Evolutionary conservation across 2,329 filamentous ascomycete species (phyloP).

Genomic region (Exophiala alcalophila): DNA sequence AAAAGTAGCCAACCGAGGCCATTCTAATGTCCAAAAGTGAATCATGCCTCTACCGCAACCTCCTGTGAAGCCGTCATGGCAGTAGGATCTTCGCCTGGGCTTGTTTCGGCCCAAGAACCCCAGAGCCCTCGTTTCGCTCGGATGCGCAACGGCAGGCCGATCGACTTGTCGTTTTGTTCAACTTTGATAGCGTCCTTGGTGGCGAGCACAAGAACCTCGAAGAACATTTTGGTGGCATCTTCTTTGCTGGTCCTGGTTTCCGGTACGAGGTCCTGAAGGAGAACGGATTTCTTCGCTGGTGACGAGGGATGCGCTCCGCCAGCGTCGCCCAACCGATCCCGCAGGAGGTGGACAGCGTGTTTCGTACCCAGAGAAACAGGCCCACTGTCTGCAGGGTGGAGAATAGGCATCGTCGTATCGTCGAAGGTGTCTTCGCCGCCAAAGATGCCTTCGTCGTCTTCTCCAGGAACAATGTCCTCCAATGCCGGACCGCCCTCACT

Average conservation of each 20-base stretch:
- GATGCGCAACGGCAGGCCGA: slow-evolving; percentile 79
- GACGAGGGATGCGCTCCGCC: slow-evolving; percentile 66
- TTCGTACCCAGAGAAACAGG: slow-evolving; percentile 89
- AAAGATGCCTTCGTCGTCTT: slow-evolving; percentile 48
- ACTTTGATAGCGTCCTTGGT: slow-evolving; percentile 98
- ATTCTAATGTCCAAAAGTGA: too few species aligned
- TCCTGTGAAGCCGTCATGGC: slow-evolving; percentile 20
- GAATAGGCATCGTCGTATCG: slow-evolving; percentile 69
- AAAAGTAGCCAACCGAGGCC: too few species aligned
- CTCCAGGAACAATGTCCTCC: slow-evolving; percentile 44
- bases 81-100: slow-evolving; percentile 24
- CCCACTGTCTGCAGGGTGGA: slow-evolving; percentile 79
- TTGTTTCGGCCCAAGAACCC: slow-evolving; percentile 87
- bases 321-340: slow-evolving; percentile 76
- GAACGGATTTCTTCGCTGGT: slow-evolving; percentile 70
- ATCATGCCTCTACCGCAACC: slow-evolving; percentile 10
- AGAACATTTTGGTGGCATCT: slow-evolving; percentile 99
- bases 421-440: slow-evolving; percentile 64
- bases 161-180: slow-evolving; percentile 69
- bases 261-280: slow-evolving; percentile 89
- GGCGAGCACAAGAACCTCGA: slow-evolving; percentile 89
- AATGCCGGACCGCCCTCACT: slow-evolving; percentile 47
- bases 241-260: slow-evolving; percentile 75
- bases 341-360: slow-evolving; percentile 90
- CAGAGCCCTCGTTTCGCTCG: slow-evolving; percentile 92